Base-by-base conservation (phyloP, 1,284 basidiomycete genomes). In the Phylloporus sp. region DNA sequence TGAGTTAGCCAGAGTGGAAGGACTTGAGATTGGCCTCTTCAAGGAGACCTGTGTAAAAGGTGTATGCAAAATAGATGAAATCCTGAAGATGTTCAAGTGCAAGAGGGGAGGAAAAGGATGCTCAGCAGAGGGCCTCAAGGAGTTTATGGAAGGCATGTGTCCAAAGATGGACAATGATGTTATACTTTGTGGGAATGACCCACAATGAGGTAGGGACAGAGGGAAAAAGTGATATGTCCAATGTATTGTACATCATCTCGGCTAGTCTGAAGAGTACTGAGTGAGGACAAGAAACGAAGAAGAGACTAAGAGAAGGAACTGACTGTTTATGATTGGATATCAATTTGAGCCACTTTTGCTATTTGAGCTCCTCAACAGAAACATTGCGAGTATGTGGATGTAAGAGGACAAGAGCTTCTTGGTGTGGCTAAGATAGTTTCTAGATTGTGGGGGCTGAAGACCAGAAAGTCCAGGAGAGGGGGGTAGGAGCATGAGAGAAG, bases 31-130 rank as follows among this genome's bases (percentile, higher is more conserved):
- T 86, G 25, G 89, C 89, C 75, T 97, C 93, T 76, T 99, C 97
- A 64, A 96, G 85, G 11, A 99, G 86, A 57, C 92, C 90, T 0
- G 95, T 93, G 82, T 99, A 99, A 76, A 97, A 97, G 0, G 91
- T 91, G 80, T 99, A 99, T 0, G 97, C 94, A 74, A 95, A 97
- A 76, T 97, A 96, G 63, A 99, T 95, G 74, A 97, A 97, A 71
- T 97, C 91, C 73, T 93, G 90, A 53, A 99, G 85, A 71, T 94
- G 89, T 73, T 97, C 92, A 64, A 91, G 80, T 37, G 91, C 86
- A 66, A 90, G 81, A 2, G 84, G 80, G 1, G 88, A 90, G 1
- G 84, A 80, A 69, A 88, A 88, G 68, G 91, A 96, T 0, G 93
- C 92, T 64, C 93, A 91, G 11, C 96, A 91, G 49, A 99, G 88